phyloP scores from a whole-genome alignment of 2,329 filamentous ascomycete species.

The Colletotrichum sp. region DNA sequence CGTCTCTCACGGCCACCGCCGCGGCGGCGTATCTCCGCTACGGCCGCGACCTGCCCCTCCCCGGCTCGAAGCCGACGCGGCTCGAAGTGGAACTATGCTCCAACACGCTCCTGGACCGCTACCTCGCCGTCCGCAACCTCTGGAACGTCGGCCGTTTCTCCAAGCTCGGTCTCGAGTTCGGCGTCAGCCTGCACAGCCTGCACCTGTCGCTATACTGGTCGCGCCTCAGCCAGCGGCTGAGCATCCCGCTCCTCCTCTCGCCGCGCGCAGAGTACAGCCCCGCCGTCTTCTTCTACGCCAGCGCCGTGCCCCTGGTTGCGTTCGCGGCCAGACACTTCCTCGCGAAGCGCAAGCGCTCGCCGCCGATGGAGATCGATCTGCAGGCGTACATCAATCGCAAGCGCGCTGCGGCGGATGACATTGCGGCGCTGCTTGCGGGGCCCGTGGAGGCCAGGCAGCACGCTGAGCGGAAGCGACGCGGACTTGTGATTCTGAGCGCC shows the following conservation, averaged over 20 bases:
- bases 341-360: slow-evolving; percentile 5
- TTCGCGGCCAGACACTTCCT: slow-evolving; percentile 42
- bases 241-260: slow-evolving; percentile 47
- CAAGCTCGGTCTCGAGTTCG: slow-evolving; percentile 49
- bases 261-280: slow-evolving; percentile 29
- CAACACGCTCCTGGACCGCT: slow-evolving; percentile 37
- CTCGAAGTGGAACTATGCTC: slow-evolving; percentile 49
- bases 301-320: slow-evolving; percentile 42
- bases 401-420: slow-evolving; percentile 49
- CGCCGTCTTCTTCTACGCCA: slow-evolving; percentile 41
- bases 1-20: slow-evolving; percentile 32
- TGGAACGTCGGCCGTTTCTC: slow-evolving; percentile 45
- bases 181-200: slow-evolving; percentile 43
- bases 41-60: slow-evolving; percentile 36
- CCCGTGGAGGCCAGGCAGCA: slow-evolving; percentile 44
- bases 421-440: slow-evolving; percentile 46
- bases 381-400: slow-evolving; percentile 35
- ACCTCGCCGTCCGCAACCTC: slow-evolving; percentile 49
- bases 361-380: neutral
- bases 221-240: slow-evolving; percentile 47
- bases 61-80: slow-evolving; percentile 29
- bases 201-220: slow-evolving; percentile 54
- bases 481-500: slow-evolving; percentile 54
- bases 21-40: slow-evolving; percentile 42
- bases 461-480: slow-evolving; percentile 38